Base-by-base conservation (phyloP, 2,329 filamentous ascomycete species). In the Fusarium virguliforme region DNA sequence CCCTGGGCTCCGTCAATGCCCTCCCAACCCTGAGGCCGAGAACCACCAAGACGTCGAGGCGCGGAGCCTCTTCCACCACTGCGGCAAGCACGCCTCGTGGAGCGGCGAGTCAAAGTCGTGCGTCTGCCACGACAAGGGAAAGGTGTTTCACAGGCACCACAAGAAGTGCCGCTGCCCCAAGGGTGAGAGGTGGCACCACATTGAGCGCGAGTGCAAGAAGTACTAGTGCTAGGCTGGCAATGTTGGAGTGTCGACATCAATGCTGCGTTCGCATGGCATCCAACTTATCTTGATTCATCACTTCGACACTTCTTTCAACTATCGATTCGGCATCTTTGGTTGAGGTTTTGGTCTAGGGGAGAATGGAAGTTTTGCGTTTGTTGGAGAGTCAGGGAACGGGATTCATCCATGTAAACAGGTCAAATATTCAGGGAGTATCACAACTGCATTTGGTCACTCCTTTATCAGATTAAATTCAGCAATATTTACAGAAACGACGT, bases 101-200 rank as follows among this genome's bases (percentile, higher is more conserved):
- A 53, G 57, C 15, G 12, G 66, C 3, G 4, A 38, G 6, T 67
- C 61, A 40, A 54, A 30, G 6, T 43, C 50, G 7, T 69, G 66
- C 2, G 48, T 54, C 9, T 69, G 67, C 51, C 67, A 69, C 2
- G 67, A 69, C n/a, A 51, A 40, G 3, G 62, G 62, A 13, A 70
- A 70, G 12, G n/a, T 46, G 3, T 70, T 43, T 9, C 34, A 58
- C 35, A 30, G 50, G 24, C 41, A 70, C 8, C 62, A 70, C 24
- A 61, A 70, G 43, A 67, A 46, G 40, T 69, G 67, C 35, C 24
- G 51, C 12, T 70, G 67, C 26, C 67, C 67, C 32, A 66, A 70
- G 62, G 67, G 67, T 3, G 62, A 70, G 56, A 70, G 57, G 57
- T 70, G 53, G 67, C 56, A 70, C 18, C 67, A 67, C 10, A 4